A percentile compares a stretch with the other conserved stretches of the same genome.
Evolutionary conservation across 1,284 basidiomycete species (phyloP).

Genomic region (Ceratobasidium sp.): DNA sequence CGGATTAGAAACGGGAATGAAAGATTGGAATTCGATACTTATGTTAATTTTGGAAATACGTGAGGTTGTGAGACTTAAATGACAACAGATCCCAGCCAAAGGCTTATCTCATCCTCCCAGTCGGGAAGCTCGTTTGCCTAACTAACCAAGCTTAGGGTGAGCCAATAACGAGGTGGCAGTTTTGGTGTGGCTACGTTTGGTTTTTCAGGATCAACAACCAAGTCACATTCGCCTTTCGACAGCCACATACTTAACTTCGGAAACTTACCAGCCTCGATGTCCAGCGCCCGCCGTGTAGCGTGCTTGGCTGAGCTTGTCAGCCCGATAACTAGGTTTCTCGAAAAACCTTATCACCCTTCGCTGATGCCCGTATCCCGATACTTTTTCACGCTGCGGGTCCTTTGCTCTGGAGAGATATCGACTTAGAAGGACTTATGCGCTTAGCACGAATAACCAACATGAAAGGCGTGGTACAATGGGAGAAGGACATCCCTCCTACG

Average conservation of each 20-base stretch:
- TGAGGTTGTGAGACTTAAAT: no score
- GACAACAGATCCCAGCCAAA: no score
- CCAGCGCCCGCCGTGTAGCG: not conserved
- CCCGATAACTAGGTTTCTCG: not conserved
- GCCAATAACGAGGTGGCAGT: not conserved
- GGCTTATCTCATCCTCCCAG: no score
- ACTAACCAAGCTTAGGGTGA: no score
- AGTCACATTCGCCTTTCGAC: not conserved
- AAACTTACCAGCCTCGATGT: not conserved
- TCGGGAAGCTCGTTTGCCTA: no score
- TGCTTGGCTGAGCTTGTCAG: not conserved
- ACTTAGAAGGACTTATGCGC: not conserved
- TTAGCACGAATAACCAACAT: not conserved
- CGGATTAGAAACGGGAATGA: no score
- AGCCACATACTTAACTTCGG: not conserved
- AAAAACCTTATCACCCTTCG: not conserved
- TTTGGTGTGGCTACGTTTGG: not conserved
- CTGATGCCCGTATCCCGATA: conserved; percentile 7
- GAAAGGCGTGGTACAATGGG: no score
- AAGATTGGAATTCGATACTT: no score
- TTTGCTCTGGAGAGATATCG: conserved; percentile 5
- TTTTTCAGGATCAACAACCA: no score
- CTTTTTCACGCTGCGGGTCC: conserved; percentile 7
- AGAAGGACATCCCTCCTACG: no score
- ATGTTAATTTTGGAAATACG: no score